Evolutionary conservation across 257 asterid genomes (phyloP).

Genomic region (Petrea volubilis): DNA sequence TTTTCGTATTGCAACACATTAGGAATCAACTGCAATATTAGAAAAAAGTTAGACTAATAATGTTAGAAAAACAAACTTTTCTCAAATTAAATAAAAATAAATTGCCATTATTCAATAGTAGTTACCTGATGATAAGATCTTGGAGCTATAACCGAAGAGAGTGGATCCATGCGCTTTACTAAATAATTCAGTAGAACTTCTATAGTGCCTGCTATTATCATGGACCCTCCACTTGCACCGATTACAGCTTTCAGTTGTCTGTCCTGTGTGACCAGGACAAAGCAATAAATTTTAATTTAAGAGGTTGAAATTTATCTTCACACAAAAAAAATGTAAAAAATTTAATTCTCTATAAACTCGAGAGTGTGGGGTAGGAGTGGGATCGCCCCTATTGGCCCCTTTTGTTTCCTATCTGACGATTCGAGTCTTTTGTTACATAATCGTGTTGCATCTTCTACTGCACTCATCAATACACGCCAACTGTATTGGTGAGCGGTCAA

Average conservation of each 20-base stretch:
- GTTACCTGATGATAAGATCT: conserved; percentile 65
- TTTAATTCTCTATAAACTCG: no score
- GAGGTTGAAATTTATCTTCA: no score
- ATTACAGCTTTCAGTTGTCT: conserved; percentile 51
- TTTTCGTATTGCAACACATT: conserved; percentile 59
- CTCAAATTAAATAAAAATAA: background rate
- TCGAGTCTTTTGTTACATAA: no score
- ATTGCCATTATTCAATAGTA: background rate
- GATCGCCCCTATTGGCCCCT: no score
- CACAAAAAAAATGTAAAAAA: no score
- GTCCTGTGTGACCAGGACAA: conserved; percentile 28
- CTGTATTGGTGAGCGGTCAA: no score
- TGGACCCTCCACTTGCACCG: conserved; percentile 73
- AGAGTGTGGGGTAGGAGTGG: no score
- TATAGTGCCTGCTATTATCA: conserved; percentile 47
- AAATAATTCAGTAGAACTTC: conserved; percentile 63
- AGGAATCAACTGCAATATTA: conserved; percentile 54
- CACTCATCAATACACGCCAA: no score
- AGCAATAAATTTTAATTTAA: no score
- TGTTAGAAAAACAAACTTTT: no score
- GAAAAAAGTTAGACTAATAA: background rate
- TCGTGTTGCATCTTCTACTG: no score
- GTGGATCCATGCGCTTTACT: conserved; percentile 60
- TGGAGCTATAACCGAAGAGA: conserved; percentile 61
- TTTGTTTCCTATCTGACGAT: no score